Percentiles rank a stretch among this genome's conserved stretches.
phyloP scores from a whole-genome alignment of 345 rosid species.

The Populus davidiana region DNA sequence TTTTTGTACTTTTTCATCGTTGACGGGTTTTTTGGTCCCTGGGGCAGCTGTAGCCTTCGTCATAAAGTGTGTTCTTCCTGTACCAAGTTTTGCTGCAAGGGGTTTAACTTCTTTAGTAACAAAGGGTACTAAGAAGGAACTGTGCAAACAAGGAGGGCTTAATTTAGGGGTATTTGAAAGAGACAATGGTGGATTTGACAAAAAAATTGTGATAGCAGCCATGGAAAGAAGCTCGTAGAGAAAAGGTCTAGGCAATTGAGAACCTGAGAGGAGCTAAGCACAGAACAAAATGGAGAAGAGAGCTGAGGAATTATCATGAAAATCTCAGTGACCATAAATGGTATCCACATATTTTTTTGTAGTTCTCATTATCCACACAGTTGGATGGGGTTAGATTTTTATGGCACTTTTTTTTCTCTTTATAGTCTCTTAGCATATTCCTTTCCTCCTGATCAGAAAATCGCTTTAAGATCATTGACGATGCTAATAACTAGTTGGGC shows the following conservation, averaged over 20 bases:
- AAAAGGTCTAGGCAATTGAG: background rate
- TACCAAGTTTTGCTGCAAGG: background rate
- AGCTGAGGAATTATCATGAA: background rate
- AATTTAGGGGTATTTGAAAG: constrained; percentile 19
- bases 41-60: constrained; percentile 53
- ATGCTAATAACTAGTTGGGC: no score
- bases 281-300: background rate
- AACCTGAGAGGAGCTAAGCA: background rate
- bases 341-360: constrained; percentile 1
- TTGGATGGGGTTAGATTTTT: background rate
- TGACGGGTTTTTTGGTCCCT: constrained; percentile 32
- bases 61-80: constrained; percentile 1
- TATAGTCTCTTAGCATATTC: background rate
- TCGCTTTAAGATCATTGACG: no score
- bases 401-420: background rate
- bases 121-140: constrained; percentile 19
- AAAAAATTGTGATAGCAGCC: constrained; percentile 54
- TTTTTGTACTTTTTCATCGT: constrained; percentile 54
- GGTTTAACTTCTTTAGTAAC: background rate
- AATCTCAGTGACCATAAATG: background rate
- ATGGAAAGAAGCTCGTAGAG: constrained; percentile 18
- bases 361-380: background rate
- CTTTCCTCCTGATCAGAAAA: no score
- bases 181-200: constrained; percentile 46
- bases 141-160: constrained; percentile 17